Evolutionary conservation across 73 alveolate genomes (phyloP), one percentile per base, ranked within the genome.

Genomic region (Blepharisma japonicum): DNA sequence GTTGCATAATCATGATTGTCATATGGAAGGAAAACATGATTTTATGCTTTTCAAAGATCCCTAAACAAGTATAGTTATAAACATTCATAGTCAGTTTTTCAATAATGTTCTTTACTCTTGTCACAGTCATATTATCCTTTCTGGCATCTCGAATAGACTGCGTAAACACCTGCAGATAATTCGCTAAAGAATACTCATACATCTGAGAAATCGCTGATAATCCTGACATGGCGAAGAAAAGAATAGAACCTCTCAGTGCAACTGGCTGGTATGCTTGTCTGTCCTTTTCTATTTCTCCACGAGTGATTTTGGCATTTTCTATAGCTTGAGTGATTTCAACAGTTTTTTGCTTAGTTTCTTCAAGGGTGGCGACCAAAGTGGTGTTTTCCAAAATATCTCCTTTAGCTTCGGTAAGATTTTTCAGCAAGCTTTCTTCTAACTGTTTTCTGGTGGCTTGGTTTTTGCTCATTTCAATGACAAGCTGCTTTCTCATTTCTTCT

Each of bases 1-100:
- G 98, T 66, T 98, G 99, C 97, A 97, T 82, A 80, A 98, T 98
- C 99, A 98, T 98, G 18, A 98, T 91, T 21, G 99, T 94, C 99
- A 98, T 98, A 85, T 98, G 96, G 98, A 98, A 98, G 53, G 98
- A 91, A 96, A 97, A 98, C 98, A 97, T 94, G 81, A 98, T 93
- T 84, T 97, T 98, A 86, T 98, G 99, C 81, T 87, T 93, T 56
- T 97, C 99, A 88, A 98, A 98, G 56, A 98, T 96, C 45, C 99
- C 98, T 91, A 96, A 87, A 18, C 94, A 89, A 6, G 98, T 95
- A 94, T 96, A 98, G 81, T 98, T 99, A 79, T 98, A 98, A 67
- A 98, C 97, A 80, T 92, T 86, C 78, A 90, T 89, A 0, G 99
- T 98, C 77, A 98, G 86, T 87, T 96, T 97, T 71, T 96, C 98